Evolutionary conservation across 768 basidiomycete genomes (phyloP).

Genomic region (Podaxis sp.): DNA sequence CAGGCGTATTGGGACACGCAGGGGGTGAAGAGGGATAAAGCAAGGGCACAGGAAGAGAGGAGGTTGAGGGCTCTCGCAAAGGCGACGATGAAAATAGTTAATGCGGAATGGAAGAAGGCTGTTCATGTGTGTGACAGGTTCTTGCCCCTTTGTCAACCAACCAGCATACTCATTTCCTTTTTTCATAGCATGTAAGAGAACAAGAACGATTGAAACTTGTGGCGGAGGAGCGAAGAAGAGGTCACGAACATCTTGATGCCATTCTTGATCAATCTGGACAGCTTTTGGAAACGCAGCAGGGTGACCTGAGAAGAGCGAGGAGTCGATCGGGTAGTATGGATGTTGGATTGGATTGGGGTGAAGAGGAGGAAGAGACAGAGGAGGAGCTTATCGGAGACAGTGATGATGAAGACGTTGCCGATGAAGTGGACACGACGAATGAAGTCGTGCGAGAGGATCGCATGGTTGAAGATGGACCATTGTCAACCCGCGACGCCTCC

Average conservation of each 20-base stretch:
- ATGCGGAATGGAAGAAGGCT: conserved; percentile 85
- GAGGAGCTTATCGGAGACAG: conserved; percentile 29
- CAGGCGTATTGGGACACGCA: conserved; percentile 75
- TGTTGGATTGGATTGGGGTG: conserved; percentile 30
- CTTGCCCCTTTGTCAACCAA: not conserved
- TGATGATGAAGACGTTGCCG: conserved; percentile 24
- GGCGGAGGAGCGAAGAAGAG: conserved; percentile 75
- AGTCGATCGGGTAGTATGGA: conserved; percentile 61
- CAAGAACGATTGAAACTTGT: conserved; percentile 61
- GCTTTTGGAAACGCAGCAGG: conserved; percentile 81
- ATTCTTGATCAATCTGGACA: conserved; percentile 89
- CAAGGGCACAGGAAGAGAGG: conserved; percentile 61
- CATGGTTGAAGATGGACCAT: not conserved
- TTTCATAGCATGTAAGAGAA: conserved; percentile 67
- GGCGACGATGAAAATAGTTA: conserved; percentile 67
- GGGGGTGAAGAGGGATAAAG: conserved; percentile 60
- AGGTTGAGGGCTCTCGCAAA: conserved; percentile 67
- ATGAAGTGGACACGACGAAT: not conserved
- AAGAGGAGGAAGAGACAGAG: conserved; percentile 28
- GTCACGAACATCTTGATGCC: conserved; percentile 85
- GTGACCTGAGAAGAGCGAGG: conserved; percentile 56
- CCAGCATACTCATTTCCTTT: not conserved
- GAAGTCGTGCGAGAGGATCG: not conserved
- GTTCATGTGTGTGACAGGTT: conserved; percentile 59
- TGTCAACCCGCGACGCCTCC: not conserved